phyloP scores from a whole-genome alignment of 1,284 basidiomycete species.

The Papiliotrema laurentii region DNA sequence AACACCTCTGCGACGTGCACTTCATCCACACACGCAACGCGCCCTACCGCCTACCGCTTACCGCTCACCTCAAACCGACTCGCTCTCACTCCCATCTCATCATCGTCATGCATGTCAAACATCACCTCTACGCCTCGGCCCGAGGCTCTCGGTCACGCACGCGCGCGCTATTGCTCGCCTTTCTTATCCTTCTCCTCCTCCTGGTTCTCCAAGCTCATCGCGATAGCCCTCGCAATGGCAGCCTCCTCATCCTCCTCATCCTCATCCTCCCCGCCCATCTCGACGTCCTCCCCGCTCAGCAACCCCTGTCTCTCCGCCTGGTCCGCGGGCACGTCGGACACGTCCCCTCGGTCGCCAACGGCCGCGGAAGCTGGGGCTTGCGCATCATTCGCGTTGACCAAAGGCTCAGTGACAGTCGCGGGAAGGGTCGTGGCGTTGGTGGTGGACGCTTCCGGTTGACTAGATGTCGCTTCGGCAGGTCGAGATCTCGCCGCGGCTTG shows the following conservation, averaged over 20 bases:
- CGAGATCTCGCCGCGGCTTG: constrained; percentile 54
- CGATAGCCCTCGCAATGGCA: constrained; percentile 61
- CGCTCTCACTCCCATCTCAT: too few species aligned
- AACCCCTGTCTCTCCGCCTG: constrained; percentile 43
- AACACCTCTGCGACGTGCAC: too few species aligned
- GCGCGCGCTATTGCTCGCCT: constrained; percentile 16
- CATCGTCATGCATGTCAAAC: neutral
- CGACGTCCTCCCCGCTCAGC: constrained; percentile 32
- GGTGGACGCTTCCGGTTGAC: constrained; percentile 42
- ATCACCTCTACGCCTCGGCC: too few species aligned
- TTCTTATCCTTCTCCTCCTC: constrained; percentile 29
- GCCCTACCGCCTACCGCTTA: too few species aligned
- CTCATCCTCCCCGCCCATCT: constrained; percentile 38
- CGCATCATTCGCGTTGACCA: constrained; percentile 23
- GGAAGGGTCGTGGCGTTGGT: constrained; percentile 14
- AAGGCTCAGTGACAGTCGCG: constrained; percentile 16
- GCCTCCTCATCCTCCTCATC: constrained; percentile 54
- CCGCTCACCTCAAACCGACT: too few species aligned
- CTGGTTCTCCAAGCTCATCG: constrained; percentile 55
- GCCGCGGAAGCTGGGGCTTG: constrained; percentile 11
- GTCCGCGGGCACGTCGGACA: constrained; percentile 21
- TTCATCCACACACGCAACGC: too few species aligned
- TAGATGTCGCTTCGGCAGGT: constrained; percentile 38
- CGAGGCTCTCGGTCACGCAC: too few species aligned
- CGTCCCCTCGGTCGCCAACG: constrained; percentile 4